Evolutionary conservation across 1,284 basidiomycete genomes (phyloP), one percentile per base, ranked within the genome.

Genomic region (Sporisorium sorghi): DNA sequence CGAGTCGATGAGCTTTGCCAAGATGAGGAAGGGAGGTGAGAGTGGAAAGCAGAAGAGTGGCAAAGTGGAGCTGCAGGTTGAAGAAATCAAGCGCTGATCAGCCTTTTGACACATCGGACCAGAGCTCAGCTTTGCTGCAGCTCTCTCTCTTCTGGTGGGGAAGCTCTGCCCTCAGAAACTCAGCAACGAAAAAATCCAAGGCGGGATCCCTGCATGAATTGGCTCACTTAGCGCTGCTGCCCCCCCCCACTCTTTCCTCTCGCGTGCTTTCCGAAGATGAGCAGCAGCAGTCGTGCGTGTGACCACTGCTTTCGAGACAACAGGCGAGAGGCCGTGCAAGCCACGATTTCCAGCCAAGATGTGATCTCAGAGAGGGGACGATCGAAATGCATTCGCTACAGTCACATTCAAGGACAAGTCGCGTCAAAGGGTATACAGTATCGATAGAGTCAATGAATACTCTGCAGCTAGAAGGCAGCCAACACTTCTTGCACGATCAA

Each of bases 401-500:
- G n/a, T n/a, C 37, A 40, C 37, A 40, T 19, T 19, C 5, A 24
- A n/a, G 46, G 8, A n/a, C 28, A n/a, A 30, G 28, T 11, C 28
- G 26, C 46, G 46, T 30, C 15, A 8, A 30, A 48, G 54, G 52
- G 52, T 54, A 54, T 54, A 48, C 44, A 40, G 52, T 54, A 54
- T 54, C 40, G 37, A 40, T 19, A 40, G n/a, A 40, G 37, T n/a
- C 8, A 40, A 19, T 40, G 37, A 19, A 40, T 40, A n/a, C 37
- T n/a, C 4, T 40, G 37, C 17, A 40, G 37, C 37, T 48, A 75
- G 61, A 75, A 67, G 33, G 68, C 67, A 14, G 67, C 67, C 15
- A 75, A 46, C 3, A 73, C 58, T 55, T 76, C 74, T 54, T 73
- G 70, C n/a, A 76, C 64, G 46, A 76, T 69, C 54, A 76, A 21